Evolutionary conservation across 352 stramenopile genomes (phyloP).

Genomic region (Phytopythium vexans): DNA sequence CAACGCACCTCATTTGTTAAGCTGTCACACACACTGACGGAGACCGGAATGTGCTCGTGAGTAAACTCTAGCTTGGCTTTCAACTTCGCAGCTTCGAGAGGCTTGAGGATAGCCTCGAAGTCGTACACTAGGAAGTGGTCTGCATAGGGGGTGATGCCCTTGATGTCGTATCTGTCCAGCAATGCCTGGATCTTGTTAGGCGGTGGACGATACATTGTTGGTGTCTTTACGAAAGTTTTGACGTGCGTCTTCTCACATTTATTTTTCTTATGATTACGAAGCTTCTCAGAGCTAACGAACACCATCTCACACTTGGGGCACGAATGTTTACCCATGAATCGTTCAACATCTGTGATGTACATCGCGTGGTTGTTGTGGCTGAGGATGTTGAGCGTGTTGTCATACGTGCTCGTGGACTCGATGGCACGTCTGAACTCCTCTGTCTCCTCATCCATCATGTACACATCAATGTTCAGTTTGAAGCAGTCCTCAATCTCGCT

Average conservation of each 20-base stretch:
- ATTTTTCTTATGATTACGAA: slow-evolving; percentile 17
- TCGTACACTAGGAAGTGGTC: slow-evolving; percentile 25
- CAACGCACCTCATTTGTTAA: slow-evolving; percentile 11
- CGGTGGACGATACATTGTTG: slow-evolving; percentile 10
- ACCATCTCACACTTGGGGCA: slow-evolving; percentile 13
- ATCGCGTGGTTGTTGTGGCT: slow-evolving; percentile 16
- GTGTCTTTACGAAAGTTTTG: slow-evolving; percentile 6
- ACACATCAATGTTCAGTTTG: slow-evolving; percentile 12
- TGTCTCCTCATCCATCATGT: slow-evolving; percentile 14
- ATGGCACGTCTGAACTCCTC: slow-evolving; percentile 4
- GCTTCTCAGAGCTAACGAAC: slow-evolving; percentile 10
- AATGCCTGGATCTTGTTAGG: slow-evolving; percentile 8
- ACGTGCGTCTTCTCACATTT: slow-evolving; percentile 11
- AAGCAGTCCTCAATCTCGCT: slow-evolving; percentile 17
- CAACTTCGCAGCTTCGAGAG: too few species aligned
- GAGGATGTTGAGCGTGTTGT: slow-evolving; percentile 17
- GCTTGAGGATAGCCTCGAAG: slow-evolving; percentile 16
- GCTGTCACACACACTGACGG: slow-evolving; percentile 11
- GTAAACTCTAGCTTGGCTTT: slow-evolving; percentile 12
- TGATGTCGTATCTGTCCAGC: slow-evolving; percentile 5
- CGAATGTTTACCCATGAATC: slow-evolving; percentile 9
- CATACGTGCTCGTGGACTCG: slow-evolving; percentile 4
- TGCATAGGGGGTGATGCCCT: slow-evolving; percentile 5
- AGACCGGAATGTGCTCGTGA: slow-evolving; percentile 10
- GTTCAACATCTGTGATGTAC: slow-evolving; percentile 16